Percentiles rank a stretch among this genome's conserved stretches.
These are phyloP conservation scores for Xanthoconium stramineum DNA, from an alignment of 768 basidiomycete genomes.

Conservation along the genomic window DNA sequence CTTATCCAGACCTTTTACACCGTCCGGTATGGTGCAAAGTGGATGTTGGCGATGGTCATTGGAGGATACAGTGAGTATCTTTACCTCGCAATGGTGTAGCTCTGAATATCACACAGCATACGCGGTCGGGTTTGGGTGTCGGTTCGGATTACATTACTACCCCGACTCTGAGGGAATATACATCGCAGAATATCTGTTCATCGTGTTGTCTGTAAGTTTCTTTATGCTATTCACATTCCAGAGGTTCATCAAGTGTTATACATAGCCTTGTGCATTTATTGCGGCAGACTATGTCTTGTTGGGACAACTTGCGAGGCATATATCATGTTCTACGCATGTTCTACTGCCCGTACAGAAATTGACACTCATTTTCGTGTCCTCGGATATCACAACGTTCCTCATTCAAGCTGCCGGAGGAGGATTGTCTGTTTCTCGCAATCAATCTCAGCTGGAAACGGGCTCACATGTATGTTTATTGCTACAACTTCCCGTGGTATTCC, in stretches of 20 bases:
- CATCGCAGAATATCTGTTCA: constrained; percentile 56
- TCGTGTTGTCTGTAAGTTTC: constrained; percentile 49
- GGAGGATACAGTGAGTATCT: constrained; percentile 52
- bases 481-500: background rate
- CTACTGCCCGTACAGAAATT: constrained; percentile 47
- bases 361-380: constrained; percentile 56
- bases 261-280: constrained; percentile 71
- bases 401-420: constrained; percentile 46
- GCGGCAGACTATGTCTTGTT: constrained; percentile 66
- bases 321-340: constrained; percentile 47
- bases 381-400: constrained; percentile 64
- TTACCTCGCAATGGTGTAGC: background rate
- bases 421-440: constrained; percentile 1
- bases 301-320: constrained; percentile 52
- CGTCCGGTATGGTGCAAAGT: constrained; percentile 46
- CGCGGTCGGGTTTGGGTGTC: constrained; percentile 50
- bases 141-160: constrained; percentile 52
- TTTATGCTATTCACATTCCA: constrained; percentile 5
- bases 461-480: constrained; percentile 33
- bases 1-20: constrained; percentile 43
- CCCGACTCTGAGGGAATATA: constrained; percentile 53
- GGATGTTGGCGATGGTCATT: constrained; percentile 60
- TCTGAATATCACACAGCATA: constrained; percentile 40
- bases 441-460: constrained; percentile 25
- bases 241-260: background rate